These are phyloP conservation scores for Boletus rubroflammeus DNA, from an alignment of 768 basidiomycete species.

Conservation along the genomic window DNA sequence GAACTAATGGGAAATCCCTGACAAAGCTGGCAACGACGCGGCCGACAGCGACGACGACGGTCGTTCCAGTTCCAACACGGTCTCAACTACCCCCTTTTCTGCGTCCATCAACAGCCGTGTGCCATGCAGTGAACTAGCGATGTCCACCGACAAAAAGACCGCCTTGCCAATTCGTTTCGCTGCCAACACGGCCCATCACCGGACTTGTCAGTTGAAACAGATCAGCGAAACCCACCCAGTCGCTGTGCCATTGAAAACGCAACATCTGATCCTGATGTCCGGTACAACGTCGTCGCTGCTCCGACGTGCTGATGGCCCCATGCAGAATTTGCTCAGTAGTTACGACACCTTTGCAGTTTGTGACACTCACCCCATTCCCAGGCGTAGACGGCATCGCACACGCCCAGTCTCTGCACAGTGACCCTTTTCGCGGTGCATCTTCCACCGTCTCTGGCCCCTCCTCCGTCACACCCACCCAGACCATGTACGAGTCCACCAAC, in stretches of 20 bases:
- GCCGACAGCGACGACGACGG: background rate
- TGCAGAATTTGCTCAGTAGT: background rate
- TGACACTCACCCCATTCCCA: constrained; percentile 22
- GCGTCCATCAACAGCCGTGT: constrained; percentile 48
- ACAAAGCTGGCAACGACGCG: background rate
- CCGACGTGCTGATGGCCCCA: constrained; percentile 7
- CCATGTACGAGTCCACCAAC: constrained; percentile 73
- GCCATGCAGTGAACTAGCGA: constrained; percentile 47
- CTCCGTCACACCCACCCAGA: constrained; percentile 72
- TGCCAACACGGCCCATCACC: constrained; percentile 29
- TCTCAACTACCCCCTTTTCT: constrained; percentile 57
- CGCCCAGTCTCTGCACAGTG: constrained; percentile 73
- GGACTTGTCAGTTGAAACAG: background rate
- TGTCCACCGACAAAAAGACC: constrained; percentile 72
- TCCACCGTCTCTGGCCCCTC: constrained; percentile 41
- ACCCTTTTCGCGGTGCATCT: constrained; percentile 51
- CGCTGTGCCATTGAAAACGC: constrained; percentile 75
- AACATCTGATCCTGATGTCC: constrained; percentile 56
- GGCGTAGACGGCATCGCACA: constrained; percentile 66
- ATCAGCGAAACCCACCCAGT: constrained; percentile 53
- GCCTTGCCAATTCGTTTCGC: constrained; percentile 62
- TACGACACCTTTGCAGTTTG: background rate
- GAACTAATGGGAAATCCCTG: background rate
- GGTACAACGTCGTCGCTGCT: constrained; percentile 62
- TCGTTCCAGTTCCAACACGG: constrained; percentile 38